Conservation (phyloP, 352 stramenopile genomes). For the Globisporangium spiculum region DNA sequence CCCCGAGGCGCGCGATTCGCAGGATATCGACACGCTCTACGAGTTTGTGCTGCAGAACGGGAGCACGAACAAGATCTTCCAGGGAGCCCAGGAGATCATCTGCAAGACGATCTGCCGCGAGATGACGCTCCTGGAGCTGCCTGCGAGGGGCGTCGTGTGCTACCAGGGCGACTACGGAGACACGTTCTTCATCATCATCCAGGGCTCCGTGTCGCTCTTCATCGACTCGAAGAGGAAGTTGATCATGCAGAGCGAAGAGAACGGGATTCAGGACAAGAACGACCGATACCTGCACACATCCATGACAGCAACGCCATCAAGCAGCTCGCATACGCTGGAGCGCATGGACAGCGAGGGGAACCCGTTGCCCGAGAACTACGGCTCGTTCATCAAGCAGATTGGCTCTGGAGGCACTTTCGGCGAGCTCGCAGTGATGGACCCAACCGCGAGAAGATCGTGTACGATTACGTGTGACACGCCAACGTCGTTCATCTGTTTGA, state of each 20-base stretch:
- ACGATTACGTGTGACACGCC: constrained; percentile 68
- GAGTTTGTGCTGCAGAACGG: constrained; percentile 79
- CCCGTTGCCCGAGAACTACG: constrained; percentile 40
- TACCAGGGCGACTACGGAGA: constrained; percentile 84
- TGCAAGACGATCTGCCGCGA: constrained; percentile 88
- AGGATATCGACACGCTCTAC: constrained; percentile 76
- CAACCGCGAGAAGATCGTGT: constrained; percentile 63
- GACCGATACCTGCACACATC: constrained; percentile 14
- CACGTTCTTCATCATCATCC: constrained; percentile 78
- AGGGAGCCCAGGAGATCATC: constrained; percentile 82
- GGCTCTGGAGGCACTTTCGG: constrained; percentile 71
- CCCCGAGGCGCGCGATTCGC: constrained; percentile 38
- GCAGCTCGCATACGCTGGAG: not conserved
- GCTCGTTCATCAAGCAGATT: constrained; percentile 79
- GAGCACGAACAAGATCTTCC: constrained; percentile 82
- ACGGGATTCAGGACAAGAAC: constrained; percentile 21
- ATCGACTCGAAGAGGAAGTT: constrained; percentile 60
- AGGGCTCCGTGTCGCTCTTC: constrained; percentile 72
- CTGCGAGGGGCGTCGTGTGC: constrained; percentile 60
- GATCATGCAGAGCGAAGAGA: constrained; percentile 10
- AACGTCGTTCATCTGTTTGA: constrained; percentile 86
- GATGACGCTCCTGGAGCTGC: constrained; percentile 76
- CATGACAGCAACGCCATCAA: not conserved
- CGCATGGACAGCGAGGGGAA: constrained; percentile 16
- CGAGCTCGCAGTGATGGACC: constrained; percentile 80